Conservation (phyloP, 257 asterid species). For the Ballota nigra region DNA sequence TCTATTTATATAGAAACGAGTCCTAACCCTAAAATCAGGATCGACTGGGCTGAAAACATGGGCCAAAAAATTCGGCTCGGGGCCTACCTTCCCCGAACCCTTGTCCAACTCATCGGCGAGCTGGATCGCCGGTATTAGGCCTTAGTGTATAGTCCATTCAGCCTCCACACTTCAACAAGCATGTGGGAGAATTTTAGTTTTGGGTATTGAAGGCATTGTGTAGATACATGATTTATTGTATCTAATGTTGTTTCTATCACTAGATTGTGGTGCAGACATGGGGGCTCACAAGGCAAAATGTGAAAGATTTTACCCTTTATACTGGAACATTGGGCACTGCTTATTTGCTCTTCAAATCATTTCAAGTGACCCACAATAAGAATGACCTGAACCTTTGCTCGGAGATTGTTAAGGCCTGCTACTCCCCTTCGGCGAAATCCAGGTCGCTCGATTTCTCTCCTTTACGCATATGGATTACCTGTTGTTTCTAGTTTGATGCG, state of each 20-base stretch:
- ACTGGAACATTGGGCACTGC: conserved; percentile 69
- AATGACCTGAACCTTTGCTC: conserved; percentile 56
- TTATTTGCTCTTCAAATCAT: conserved; percentile 57
- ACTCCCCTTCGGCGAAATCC: conserved; percentile 47
- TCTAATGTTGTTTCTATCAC: not conserved
- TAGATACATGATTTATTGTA: not conserved
- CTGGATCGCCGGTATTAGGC: too few relatives aligned
- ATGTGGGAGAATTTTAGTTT: not conserved
- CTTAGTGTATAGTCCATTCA: too few relatives aligned
- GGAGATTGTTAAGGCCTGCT: conserved; percentile 65
- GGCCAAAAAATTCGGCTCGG: too few relatives aligned
- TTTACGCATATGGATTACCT: not conserved
- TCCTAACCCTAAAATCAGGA: too few relatives aligned
- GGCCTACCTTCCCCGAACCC: too few relatives aligned
- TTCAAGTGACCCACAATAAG: conserved; percentile 48
- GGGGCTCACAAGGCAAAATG: conserved; percentile 50
- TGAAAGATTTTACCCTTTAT: conserved; percentile 52
- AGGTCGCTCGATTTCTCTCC: conserved; percentile 32
- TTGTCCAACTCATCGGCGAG: too few relatives aligned
- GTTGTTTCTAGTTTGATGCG: not conserved
- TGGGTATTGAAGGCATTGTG: not conserved
- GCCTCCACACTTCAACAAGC: too few relatives aligned
- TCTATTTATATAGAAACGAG: too few relatives aligned
- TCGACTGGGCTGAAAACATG: too few relatives aligned
- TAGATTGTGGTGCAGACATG: conserved; percentile 60